Conservation (phyloP, 345 rosid species). For the Gossypium ekmanianum region DNA sequence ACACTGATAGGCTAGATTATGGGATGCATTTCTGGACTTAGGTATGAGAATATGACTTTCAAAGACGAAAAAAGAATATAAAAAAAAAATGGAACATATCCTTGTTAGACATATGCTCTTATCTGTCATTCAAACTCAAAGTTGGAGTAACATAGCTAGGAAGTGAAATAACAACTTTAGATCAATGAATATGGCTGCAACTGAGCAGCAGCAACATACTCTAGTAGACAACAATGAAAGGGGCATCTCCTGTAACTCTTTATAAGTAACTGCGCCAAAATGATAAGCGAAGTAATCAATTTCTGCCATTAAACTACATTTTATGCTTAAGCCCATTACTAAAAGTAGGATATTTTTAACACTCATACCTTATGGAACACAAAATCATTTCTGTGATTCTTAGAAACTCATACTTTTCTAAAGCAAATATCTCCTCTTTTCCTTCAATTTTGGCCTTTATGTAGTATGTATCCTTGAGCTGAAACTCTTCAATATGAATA, state of each 20-base stretch:
- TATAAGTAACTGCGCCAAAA: not conserved
- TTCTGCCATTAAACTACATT: too few relatives aligned
- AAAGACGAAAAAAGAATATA: too few relatives aligned
- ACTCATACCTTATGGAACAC: not conserved
- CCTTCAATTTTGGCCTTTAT: not conserved
- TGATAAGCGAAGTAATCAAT: too few relatives aligned
- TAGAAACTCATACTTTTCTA: not conserved
- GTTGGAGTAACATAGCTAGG: too few relatives aligned
- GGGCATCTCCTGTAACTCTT: not conserved
- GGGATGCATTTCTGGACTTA: too few relatives aligned
- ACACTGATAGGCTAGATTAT: too few relatives aligned
- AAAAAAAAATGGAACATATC: not conserved
- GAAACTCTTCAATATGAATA: not conserved
- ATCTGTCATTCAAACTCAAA: too few relatives aligned
- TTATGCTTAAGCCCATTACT: too few relatives aligned
- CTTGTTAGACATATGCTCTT: too few relatives aligned
- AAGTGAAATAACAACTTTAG: too few relatives aligned
- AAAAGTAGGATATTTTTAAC: slow-evolving; percentile 5
- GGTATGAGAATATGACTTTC: too few relatives aligned
- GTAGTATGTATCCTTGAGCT: not conserved
- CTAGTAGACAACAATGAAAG: not conserved
- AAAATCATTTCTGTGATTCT: not conserved
- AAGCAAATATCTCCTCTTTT: not conserved
- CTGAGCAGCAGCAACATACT: not conserved
- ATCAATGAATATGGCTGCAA: not conserved